phyloP scores from a whole-genome alignment of 108 stramenopile genomes.

The Cyclostephanos tholiformis region DNA sequence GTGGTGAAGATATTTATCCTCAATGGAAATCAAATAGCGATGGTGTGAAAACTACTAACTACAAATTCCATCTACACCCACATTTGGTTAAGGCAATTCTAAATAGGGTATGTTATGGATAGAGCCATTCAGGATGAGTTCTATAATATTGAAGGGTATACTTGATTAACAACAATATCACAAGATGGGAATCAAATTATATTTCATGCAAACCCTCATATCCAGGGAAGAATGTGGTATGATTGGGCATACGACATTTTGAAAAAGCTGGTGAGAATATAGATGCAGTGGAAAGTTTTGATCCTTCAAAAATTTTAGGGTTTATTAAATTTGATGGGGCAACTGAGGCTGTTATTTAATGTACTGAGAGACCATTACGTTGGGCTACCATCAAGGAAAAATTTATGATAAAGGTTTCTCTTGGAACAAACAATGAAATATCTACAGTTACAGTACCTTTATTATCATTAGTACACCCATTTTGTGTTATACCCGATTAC shows the following conservation, averaged over 20 bases:
- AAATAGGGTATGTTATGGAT: too few relatives aligned
- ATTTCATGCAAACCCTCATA: neutral
- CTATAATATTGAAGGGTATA: neutral
- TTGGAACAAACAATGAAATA: neutral
- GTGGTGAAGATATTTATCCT: too few relatives aligned
- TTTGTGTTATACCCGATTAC: neutral
- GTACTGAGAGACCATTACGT: neutral
- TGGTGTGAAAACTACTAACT: too few relatives aligned
- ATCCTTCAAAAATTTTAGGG: constrained; percentile 4
- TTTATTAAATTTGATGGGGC: neutral
- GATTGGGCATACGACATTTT: constrained; percentile 6
- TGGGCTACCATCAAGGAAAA: neutral
- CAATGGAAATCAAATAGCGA: too few relatives aligned
- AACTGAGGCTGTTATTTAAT: neutral
- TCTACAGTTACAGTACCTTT: neutral
- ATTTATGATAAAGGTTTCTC: neutral
- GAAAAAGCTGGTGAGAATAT: neutral
- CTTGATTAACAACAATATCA: neutral
- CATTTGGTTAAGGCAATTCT: too few relatives aligned
- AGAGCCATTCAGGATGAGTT: too few relatives aligned
- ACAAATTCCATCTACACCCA: too few relatives aligned
- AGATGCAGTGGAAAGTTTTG: neutral
- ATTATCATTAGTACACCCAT: too few relatives aligned
- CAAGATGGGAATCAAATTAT: neutral
- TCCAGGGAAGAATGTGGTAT: neutral